Percentiles rank a stretch among this genome's conserved stretches.
These are phyloP conservation scores for Amphichorda felina DNA, from an alignment of 2,329 filamentous ascomycete species.

Conservation along the genomic window DNA sequence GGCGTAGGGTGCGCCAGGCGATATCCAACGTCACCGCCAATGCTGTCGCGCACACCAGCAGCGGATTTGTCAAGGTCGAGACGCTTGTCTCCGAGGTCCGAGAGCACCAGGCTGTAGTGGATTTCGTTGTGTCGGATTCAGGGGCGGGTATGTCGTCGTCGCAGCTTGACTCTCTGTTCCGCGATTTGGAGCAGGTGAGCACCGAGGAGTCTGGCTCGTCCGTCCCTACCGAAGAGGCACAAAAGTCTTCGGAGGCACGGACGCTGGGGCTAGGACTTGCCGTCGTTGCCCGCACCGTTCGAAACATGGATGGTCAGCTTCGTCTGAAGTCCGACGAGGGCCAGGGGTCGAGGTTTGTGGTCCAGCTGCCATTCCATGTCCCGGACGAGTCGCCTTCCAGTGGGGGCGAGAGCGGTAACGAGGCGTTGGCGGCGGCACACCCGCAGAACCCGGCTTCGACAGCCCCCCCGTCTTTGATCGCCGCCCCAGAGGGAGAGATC, in stretches of 20 bases:
- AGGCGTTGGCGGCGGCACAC: slow-evolving; percentile 1
- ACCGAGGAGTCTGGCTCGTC: slow-evolving; percentile 23
- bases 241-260: slow-evolving; percentile 14
- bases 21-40: slow-evolving; percentile 78
- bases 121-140: slow-evolving; percentile 66
- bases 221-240: slow-evolving; percentile 6
- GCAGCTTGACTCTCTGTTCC: slow-evolving; percentile 43
- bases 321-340: slow-evolving; percentile 74
- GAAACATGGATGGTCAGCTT: slow-evolving; percentile 85
- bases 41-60: slow-evolving; percentile 64
- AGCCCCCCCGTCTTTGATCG: slow-evolving; percentile 13
- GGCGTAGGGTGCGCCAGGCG: slow-evolving; percentile 67
- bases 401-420: slow-evolving; percentile 4
- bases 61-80: slow-evolving; percentile 60
- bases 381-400: slow-evolving; percentile 25
- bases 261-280: slow-evolving; percentile 75
- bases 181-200: slow-evolving; percentile 46
- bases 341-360: slow-evolving; percentile 71
- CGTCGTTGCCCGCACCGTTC: slow-evolving; percentile 71
- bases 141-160: slow-evolving; percentile 59
- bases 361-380: slow-evolving; percentile 65
- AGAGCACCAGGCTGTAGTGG: slow-evolving; percentile 47
- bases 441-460: slow-evolving; percentile 6
- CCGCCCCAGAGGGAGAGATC: slow-evolving; percentile 37
- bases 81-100: slow-evolving; percentile 45